Conservation (phyloP, 176 grass and related monocot genomes). For the Raddia guianensis region DNA sequence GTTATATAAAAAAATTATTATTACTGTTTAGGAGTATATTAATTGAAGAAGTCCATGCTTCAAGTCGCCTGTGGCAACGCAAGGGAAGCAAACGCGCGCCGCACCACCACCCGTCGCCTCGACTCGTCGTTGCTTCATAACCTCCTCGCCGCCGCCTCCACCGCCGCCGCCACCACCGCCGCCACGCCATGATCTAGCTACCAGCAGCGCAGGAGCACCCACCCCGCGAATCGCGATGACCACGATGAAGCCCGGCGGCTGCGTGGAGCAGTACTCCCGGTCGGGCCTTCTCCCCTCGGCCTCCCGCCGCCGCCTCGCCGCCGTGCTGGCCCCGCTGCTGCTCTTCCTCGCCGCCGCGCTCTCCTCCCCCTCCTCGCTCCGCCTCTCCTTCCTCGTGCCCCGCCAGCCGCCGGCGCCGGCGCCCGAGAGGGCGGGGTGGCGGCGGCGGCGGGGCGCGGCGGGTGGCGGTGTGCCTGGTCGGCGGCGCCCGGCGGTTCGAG, state of each 20-base stretch:
- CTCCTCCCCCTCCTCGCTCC: conserved; percentile 47
- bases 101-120: not conserved
- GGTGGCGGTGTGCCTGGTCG: conserved; percentile 79
- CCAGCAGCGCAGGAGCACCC: not conserved
- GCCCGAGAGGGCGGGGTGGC: not conserved
- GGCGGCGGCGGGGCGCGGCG: not conserved
- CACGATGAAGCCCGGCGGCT: not conserved
- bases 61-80: not conserved
- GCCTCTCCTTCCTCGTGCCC: not conserved
- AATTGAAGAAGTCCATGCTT: too few species aligned
- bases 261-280: not conserved
- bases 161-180: not conserved
- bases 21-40: too few species aligned
- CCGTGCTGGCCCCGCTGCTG: conserved; percentile 47
- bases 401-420: not conserved
- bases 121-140: not conserved
- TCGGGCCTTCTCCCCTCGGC: not conserved
- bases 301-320: conserved; percentile 21
- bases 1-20: too few species aligned
- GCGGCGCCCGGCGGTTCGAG: conserved; percentile 86
- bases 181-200: not conserved
- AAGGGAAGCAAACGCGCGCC: not conserved
- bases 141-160: not conserved
- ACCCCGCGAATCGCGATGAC: too few species aligned
- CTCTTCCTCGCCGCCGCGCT: conserved; percentile 50